Base-by-base conservation (phyloP, 2,329 filamentous ascomycete genomes). In the Clonostachys rhizophaga region DNA sequence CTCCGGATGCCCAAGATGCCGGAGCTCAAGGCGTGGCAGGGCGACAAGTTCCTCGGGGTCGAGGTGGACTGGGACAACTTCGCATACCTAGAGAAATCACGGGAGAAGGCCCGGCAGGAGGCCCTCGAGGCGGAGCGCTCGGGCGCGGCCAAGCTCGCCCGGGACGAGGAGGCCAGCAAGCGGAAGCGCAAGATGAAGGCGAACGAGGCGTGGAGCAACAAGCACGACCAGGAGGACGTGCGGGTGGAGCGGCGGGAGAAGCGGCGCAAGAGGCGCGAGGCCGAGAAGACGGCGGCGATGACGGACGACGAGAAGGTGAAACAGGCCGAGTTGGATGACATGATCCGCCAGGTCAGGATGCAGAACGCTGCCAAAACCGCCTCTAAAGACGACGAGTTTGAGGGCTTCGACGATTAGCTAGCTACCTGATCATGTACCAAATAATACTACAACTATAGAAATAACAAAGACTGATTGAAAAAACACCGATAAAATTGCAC, bases 1-100 rank as follows among this genome's bases (percentile, higher is more conserved):
- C 74, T 96, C 3, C 84, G 84, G 44, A 76, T 97, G 53, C 94
- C 94, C 5, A 90, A 87, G 61, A 99, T 99, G 94, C 92, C 94
- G 0, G 94, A 99, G 65, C 70, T 89, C 46, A 86, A 84, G 57
- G 79, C 74, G 1, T 92, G 87, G 73, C 77, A 82, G 12, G 86
- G 86, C 5, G 86, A 89, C 61, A 76, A 78, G 52, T 77, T 70
- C 18, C 69, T 87, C 1, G 81, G 81, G 3, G 65, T 85, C 3
- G 76, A 77, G 2, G 69, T 90, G 11, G 81, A 90, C 61, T 84
- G 87, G 76, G 76, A 84, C 40, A 72, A 66, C 3, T 90, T 83
- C 56, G 70, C 79, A 1, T 92, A 90, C 67, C 83, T 83, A 58
- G 87, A 92, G 56, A 87, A 85, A 60, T 69, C 74, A 17, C 77